These are phyloP conservation scores for Neltuma alba DNA, from an alignment of 306 rosid genomes.

Conservation along the genomic window DNA sequence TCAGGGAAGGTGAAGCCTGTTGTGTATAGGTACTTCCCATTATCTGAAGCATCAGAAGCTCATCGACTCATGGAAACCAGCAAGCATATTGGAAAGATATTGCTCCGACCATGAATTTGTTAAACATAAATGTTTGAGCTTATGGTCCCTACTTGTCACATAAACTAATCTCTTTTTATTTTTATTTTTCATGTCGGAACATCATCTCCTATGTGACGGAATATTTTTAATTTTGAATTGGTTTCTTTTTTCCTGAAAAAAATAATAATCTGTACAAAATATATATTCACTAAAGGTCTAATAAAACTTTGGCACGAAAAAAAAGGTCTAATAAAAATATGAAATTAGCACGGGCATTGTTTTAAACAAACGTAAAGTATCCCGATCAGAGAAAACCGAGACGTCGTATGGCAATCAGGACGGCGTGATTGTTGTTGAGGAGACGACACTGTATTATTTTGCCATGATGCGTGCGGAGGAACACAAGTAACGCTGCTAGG, in stretches of 20 bases:
- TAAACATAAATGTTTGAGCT: background rate
- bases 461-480: background rate
- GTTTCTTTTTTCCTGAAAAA: background rate
- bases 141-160: background rate
- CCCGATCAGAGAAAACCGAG: background rate
- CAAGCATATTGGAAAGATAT: constrained; percentile 64
- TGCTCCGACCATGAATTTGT: constrained; percentile 48
- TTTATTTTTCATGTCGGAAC: background rate
- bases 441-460: background rate
- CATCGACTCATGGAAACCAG: constrained; percentile 64
- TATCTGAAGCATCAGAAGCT: constrained; percentile 60
- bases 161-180: background rate
- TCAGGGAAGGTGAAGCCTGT: constrained; percentile 63
- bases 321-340: too few species aligned
- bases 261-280: background rate
- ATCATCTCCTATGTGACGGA: background rate
- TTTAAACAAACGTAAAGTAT: too few species aligned
- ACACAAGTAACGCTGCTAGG: background rate
- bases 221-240: background rate
- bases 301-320: too few species aligned
- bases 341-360: too few species aligned
- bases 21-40: constrained; percentile 47
- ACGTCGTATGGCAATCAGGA: too few species aligned
- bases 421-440: too few species aligned
- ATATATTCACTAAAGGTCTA: too few species aligned